phyloP scores from a whole-genome alignment of 2,329 filamentous ascomycete species.

The Microdochium nivale region DNA sequence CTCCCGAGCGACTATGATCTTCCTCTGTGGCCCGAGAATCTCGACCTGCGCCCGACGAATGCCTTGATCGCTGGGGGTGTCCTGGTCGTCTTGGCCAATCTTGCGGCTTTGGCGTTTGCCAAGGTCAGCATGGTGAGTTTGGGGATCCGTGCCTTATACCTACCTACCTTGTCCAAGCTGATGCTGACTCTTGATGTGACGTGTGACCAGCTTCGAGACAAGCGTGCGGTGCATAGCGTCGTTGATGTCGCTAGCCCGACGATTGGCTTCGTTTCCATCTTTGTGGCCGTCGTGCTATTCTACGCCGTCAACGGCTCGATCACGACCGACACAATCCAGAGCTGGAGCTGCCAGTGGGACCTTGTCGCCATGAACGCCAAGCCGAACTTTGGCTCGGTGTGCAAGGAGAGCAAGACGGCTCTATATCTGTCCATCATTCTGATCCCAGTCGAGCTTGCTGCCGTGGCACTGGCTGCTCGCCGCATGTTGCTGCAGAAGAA shows the following conservation, averaged over 20 bases:
- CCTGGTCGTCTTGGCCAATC: slow-evolving; percentile 39
- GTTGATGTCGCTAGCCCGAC: slow-evolving; percentile 29
- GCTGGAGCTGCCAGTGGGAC: slow-evolving; percentile 55
- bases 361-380: slow-evolving; percentile 39
- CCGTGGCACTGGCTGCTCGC: slow-evolving; percentile 36
- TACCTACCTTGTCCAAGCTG: background rate
- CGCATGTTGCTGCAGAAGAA: slow-evolving; percentile 37
- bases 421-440: slow-evolving; percentile 47
- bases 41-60: slow-evolving; percentile 47
- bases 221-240: slow-evolving; percentile 22
- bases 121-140: slow-evolving; percentile 41
- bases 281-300: slow-evolving; percentile 48
- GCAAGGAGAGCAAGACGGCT: slow-evolving; percentile 44
- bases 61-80: slow-evolving; percentile 43
- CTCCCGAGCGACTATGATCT: slow-evolving; percentile 37
- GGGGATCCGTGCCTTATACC: background rate
- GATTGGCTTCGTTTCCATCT: slow-evolving; percentile 33
- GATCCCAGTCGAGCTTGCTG: slow-evolving; percentile 44
- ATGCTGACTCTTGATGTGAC: slow-evolving; percentile 5
- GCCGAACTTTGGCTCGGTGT: slow-evolving; percentile 49
- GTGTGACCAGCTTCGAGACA: slow-evolving; percentile 30
- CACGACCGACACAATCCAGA: slow-evolving; percentile 45
- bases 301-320: slow-evolving; percentile 46
- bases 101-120: slow-evolving; percentile 36
- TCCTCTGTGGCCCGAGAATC: slow-evolving; percentile 48